These are phyloP conservation scores for Sclerotinia spermophila DNA, from an alignment of 2,329 filamentous ascomycete species.

Conservation along the genomic window DNA sequence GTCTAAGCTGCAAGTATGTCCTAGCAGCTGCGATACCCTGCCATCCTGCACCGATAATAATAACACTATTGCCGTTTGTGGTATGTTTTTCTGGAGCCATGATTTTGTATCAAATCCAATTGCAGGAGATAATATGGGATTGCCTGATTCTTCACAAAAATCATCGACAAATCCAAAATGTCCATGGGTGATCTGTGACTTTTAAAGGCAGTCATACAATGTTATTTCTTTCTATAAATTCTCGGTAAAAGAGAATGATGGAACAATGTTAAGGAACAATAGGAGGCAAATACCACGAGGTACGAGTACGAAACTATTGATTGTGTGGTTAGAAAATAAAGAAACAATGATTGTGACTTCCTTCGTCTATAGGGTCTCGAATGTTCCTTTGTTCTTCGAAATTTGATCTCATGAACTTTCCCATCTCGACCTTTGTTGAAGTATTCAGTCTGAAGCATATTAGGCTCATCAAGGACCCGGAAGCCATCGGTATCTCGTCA, in stretches of 20 bases:
- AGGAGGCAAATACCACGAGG: not conserved
- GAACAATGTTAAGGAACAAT: slow-evolving; percentile 13
- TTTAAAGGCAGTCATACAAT: not conserved
- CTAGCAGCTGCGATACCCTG: slow-evolving; percentile 58
- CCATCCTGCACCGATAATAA: slow-evolving; percentile 40
- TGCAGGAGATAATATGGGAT: not conserved
- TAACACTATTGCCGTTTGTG: not conserved
- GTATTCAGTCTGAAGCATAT: not conserved
- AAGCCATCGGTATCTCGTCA: not conserved
- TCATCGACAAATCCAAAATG: not conserved
- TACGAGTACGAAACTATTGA: not conserved
- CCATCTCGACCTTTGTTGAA: not conserved
- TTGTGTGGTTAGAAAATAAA: not conserved
- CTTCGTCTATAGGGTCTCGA: not conserved
- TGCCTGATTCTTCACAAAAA: no score
- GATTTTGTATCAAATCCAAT: not conserved
- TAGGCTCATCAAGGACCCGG: not conserved
- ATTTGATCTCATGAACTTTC: no score
- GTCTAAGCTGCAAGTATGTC: slow-evolving; percentile 56
- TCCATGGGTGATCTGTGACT: not conserved
- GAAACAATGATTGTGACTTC: not conserved
- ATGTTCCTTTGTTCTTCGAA: not conserved
- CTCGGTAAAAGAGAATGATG: not conserved
- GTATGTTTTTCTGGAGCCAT: not conserved
- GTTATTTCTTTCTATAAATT: not conserved